Evolutionary conservation across 1,284 basidiomycete species (phyloP), one percentile per base, ranked within the genome.

Genomic region (Puccinia triticina): DNA sequence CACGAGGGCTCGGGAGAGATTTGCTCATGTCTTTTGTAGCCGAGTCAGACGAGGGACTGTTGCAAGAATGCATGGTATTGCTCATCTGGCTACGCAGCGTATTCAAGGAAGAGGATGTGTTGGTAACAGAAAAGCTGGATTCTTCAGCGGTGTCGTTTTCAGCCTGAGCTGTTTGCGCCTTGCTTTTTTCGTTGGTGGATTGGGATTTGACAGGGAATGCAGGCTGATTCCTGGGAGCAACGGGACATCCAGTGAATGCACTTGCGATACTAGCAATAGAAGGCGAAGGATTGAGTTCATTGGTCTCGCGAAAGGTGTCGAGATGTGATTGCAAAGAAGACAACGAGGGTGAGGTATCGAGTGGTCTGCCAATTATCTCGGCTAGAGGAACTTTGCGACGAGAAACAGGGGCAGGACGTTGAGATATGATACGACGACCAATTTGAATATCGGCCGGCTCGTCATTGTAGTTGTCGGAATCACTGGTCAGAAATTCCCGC

Each of bases 341-440:
- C 59, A 53, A 23, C 40, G 78, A 61, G 55, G 69, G 43, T 61
- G 67, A 59, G 55, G 71, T 16, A 64, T 61, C 59, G 43, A 59
- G 50, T n/a, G 78, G 78, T 64, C 57, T 57, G 55, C 78, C 78
- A 34, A 81, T 81, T 23, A 81, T 72, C 32, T 81, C 78, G 23
- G 67, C 78, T 16, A 81, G 29, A 37, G 78, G 78, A 12, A 81
- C 78, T 32, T 81, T 81, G 26, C 66, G 53, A 29, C 78, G 78
- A 46, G 50, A 48, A 43, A 57, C 46, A 23, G n/a, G 53, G 40
- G 53, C 26, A 16, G 43, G 77, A 67, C 66, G 66, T 1, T 79
- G 66, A 43, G 67, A 79, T 40, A 34, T 12, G 21, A 79, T 26
- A 5, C 77, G 77, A 34, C 43, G 43, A 8, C 71, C 71, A 26